Conservation (phyloP, 2,329 filamentous ascomycete genomes). For the Zymoseptoria brevis region DNA sequence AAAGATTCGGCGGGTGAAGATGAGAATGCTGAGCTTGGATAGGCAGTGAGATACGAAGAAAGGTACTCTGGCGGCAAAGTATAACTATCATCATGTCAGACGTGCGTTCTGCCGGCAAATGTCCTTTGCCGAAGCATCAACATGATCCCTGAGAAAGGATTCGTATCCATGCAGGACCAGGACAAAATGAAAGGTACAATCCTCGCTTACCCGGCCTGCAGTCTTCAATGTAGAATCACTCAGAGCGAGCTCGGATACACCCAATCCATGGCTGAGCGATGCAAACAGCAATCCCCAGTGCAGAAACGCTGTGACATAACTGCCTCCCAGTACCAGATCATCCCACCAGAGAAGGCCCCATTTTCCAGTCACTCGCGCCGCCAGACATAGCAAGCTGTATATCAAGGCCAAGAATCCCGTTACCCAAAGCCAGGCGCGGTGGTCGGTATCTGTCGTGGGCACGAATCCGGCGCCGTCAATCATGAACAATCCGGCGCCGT, state of each 20-base stretch:
- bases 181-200: neutral
- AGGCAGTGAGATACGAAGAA: constrained; percentile 16
- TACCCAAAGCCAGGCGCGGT: constrained; percentile 17
- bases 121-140: neutral
- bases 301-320: constrained; percentile 10
- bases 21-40: constrained; percentile 16
- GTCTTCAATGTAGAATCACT: constrained; percentile 3
- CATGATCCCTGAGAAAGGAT: neutral
- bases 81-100: constrained; percentile 8
- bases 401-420: constrained; percentile 13
- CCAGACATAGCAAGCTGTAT: constrained; percentile 17
- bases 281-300: constrained; percentile 15
- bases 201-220: constrained; percentile 7
- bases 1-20: constrained; percentile 19
- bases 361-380: constrained; percentile 12
- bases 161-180: neutral
- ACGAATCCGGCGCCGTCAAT: constrained; percentile 9
- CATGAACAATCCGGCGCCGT: constrained; percentile 12
- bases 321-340: constrained; percentile 11
- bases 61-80: constrained; percentile 15
- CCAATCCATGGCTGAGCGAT: constrained; percentile 7
- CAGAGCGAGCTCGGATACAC: constrained; percentile 7
- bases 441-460: constrained; percentile 11
- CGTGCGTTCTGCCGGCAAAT: neutral
- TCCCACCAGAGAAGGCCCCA: constrained; percentile 19